phyloP scores from a whole-genome alignment of 257 asterid genomes.

The Solanum okadae region DNA sequence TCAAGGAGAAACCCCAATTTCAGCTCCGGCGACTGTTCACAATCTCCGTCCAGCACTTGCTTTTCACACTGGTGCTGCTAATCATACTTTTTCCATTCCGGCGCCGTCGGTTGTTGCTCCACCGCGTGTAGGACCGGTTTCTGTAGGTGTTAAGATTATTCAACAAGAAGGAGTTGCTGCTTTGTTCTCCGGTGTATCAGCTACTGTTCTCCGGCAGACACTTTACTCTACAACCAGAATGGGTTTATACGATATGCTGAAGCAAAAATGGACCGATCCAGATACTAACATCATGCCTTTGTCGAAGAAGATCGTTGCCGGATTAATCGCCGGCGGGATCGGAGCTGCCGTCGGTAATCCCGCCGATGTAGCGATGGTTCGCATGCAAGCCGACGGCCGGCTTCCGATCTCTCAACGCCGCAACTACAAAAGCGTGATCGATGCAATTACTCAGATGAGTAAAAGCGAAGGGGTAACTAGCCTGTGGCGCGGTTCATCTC shows the following conservation, averaged over 20 bases:
- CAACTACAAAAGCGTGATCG: constrained; percentile 76
- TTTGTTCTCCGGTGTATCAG: constrained; percentile 84
- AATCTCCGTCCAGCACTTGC: constrained; percentile 60
- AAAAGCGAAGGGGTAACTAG: constrained; percentile 62
- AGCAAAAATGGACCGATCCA: constrained; percentile 68
- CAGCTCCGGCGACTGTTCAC: constrained; percentile 8
- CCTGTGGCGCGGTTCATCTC: constrained; percentile 91
- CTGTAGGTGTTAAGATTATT: constrained; percentile 55
- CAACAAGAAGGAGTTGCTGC: constrained; percentile 69
- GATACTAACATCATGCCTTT: constrained; percentile 42
- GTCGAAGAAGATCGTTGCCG: constrained; percentile 51
- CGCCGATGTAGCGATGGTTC: constrained; percentile 90
- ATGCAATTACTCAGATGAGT: constrained; percentile 71
- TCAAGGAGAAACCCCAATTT: constrained; percentile 47
- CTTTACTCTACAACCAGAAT: constrained; percentile 86
- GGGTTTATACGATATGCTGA: constrained; percentile 78
- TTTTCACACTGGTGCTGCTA: constrained; percentile 10
- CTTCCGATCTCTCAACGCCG: constrained; percentile 68
- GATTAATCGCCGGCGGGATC: constrained; percentile 71
- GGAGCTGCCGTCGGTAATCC: constrained; percentile 96
- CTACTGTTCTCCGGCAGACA: constrained; percentile 87
- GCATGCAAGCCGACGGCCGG: constrained; percentile 96
- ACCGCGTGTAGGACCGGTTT: constrained; percentile 53
- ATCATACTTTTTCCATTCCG: constrained; percentile 14
- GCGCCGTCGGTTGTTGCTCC: constrained; percentile 27